Evolutionary conservation across 805 yeast species (phyloP), one percentile per base, ranked within the genome.

Genomic region (Jamesozyma rosinii): DNA sequence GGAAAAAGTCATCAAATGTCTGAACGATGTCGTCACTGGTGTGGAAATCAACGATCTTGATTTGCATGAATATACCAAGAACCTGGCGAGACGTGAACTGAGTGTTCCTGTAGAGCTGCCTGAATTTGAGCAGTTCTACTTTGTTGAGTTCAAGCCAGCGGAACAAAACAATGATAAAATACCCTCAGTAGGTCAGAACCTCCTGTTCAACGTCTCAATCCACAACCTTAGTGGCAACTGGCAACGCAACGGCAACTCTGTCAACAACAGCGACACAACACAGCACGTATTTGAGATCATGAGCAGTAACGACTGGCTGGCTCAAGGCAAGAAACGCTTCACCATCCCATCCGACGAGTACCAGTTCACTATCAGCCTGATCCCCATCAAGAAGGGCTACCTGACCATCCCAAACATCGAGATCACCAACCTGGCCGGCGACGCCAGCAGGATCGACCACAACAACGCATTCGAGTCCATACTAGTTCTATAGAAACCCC

Each of bases 351-450:
- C 29, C 3, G 57, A 66, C 2, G 61, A 72, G 4, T 66, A 61
- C 9, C 46, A 50, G 40, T 49, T 62, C 2, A 59, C 70, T 15
- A 45, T 88, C 15, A 64, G 72, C 3, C 60, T 89, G 47, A 71
- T 86, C 14, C 97, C 97, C 1, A 59, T 87, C 42, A 81, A 76
- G 47, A 76, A 80, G 19, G 97, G 97, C 0, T 79, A 80, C 45
- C 57, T 89, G 9, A 62, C 69, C 1, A 66, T 84, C 30, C 97
- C 97, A 0, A 72, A 67, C 43, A 66, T 85, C 3, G 73, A 70
- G 26, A 67, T 82, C 15, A 63, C 59, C 27, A 59, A 58, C 35
- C 52, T 51, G 13, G 63, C 59, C 14, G 70, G 62, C 5, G 57
- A 66, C 15, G 47, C 60, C 5, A 71, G 77, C 69, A 87, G 84